Evolutionary conservation across 2,329 filamentous ascomycete species (phyloP), one percentile per base, ranked within the genome.

Genomic region (Hawksworthiomyces lignivorus): DNA sequence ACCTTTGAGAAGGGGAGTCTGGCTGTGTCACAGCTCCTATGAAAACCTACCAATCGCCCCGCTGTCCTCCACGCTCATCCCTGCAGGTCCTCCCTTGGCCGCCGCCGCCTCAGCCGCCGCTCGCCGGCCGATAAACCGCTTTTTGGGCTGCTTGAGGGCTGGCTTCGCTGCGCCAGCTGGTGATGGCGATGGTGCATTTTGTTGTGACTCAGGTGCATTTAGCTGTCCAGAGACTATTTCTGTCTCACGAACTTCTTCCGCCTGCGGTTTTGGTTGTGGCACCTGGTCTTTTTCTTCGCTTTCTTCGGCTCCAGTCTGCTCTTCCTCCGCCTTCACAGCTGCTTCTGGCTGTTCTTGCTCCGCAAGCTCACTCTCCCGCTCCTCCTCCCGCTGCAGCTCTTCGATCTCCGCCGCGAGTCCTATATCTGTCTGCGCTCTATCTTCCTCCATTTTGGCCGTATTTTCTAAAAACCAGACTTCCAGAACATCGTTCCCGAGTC

Each of bases 41-140:
- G 3, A 5, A 12, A 3, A 38, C 45, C 9, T n/a, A 48, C 46
- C 46, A 5, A 88, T 76, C 14, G 81, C 74, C 41, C 77, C 76
- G 52, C 72, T 77, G 45, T 80, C 77, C 50, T 81, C 76, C 32
- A 62, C 50, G 20, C 50, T 54, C 41, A 56, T 55, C 68, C 72
- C 45, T 12, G 36, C 9, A 18, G 15, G 32, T 26, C 26, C 27
- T 26, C 14, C 7, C 8, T 9, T 9, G 3, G 11, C 28, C 3
- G 44, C 40, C 30, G 74, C 67, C 52, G 76, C 72, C 54, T 81
- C 76, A 47, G 78, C 72, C 8, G 85, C 86, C 18, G 85, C 77
- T 54, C 82, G 79, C 51, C 87, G 75, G 22, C 92, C 92, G 15
- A 98, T 83, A 52, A 98, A 98, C 44, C 90, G 78, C 63, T 90